phyloP scores from a whole-genome alignment of 2,329 filamentous ascomycete genomes.

The Hypoxylon sp. region DNA sequence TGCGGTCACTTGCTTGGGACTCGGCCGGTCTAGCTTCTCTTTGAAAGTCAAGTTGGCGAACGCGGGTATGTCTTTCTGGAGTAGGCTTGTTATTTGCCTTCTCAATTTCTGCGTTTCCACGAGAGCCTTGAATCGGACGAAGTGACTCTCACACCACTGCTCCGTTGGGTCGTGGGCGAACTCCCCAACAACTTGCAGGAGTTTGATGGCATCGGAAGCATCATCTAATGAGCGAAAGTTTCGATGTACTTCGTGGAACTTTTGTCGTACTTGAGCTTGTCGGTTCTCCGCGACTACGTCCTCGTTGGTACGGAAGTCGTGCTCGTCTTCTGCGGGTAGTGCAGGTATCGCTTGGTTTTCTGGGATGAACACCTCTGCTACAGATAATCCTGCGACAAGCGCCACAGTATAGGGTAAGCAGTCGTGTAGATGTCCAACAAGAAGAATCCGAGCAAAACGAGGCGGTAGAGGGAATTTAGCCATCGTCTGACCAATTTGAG shows the following conservation, averaged over 20 bases:
- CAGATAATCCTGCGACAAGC: constrained; percentile 88
- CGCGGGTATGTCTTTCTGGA: constrained; percentile 79
- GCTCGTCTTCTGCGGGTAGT: constrained; percentile 60
- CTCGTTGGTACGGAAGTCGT: constrained; percentile 69
- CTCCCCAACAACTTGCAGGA: constrained; percentile 88
- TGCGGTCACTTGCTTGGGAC: constrained; percentile 78
- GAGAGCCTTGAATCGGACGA: constrained; percentile 88
- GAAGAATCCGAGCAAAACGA: constrained; percentile 90
- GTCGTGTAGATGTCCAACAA: constrained; percentile 85
- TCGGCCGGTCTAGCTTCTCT: constrained; percentile 71
- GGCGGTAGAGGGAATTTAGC: constrained; percentile 92
- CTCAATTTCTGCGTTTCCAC: constrained; percentile 88
- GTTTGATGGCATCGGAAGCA: constrained; percentile 88
- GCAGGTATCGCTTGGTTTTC: constrained; percentile 81
- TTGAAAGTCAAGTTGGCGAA: constrained; percentile 71
- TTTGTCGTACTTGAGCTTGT: constrained; percentile 73
- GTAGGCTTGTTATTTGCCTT: constrained; percentile 84
- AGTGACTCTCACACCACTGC: constrained; percentile 84
- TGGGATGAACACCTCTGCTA: constrained; percentile 88
- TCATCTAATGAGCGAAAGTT: constrained; percentile 87
- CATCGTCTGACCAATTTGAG: constrained; percentile 83
- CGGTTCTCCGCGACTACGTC: constrained; percentile 80
- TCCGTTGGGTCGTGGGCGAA: constrained; percentile 82
- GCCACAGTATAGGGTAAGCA: constrained; percentile 90
- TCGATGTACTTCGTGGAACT: constrained; percentile 79